phyloP scores from a whole-genome alignment of 371 early-diverging fungal genomes.

The Encephalitozoon cuniculi region DNA sequence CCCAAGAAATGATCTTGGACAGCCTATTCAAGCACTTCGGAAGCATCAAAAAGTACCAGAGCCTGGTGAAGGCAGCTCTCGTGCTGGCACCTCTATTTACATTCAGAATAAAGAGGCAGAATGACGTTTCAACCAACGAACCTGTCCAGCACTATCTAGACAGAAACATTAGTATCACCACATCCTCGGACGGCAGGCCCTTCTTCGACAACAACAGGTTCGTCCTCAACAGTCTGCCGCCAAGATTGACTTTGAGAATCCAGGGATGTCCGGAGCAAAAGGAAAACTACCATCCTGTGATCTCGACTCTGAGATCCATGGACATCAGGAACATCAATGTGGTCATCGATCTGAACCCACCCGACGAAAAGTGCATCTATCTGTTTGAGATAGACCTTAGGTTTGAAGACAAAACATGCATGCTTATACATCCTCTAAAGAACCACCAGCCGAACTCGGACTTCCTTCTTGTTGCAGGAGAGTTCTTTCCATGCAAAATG shows the following conservation, averaged over 20 bases:
- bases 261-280: not conserved
- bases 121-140: not conserved
- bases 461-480: slow-evolving; percentile 4
- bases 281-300: not conserved
- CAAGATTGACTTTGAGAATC: not conserved
- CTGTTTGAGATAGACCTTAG: slow-evolving; percentile 22
- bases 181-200: not conserved
- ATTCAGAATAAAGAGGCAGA: not conserved
- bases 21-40: not conserved
- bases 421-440: slow-evolving; percentile 6
- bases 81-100: not conserved
- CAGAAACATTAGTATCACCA: not conserved
- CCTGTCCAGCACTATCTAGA: not conserved
- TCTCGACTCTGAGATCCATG: not conserved
- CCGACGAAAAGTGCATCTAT: slow-evolving; percentile 5
- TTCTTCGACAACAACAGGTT: not conserved
- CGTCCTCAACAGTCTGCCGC: not conserved
- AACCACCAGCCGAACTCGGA: slow-evolving; percentile 31
- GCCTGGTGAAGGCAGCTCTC: not conserved
- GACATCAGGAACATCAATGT: not conserved
- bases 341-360: not conserved
- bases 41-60: not conserved
- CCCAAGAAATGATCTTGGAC: not conserved
- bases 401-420: not conserved
- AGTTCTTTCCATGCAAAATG: slow-evolving; percentile 10